Percentiles rank a stretch among this genome's conserved stretches.
These are phyloP conservation scores for Alternaria incomplexa DNA, from an alignment of 2,329 filamentous ascomycete species.

Conservation along the genomic window DNA sequence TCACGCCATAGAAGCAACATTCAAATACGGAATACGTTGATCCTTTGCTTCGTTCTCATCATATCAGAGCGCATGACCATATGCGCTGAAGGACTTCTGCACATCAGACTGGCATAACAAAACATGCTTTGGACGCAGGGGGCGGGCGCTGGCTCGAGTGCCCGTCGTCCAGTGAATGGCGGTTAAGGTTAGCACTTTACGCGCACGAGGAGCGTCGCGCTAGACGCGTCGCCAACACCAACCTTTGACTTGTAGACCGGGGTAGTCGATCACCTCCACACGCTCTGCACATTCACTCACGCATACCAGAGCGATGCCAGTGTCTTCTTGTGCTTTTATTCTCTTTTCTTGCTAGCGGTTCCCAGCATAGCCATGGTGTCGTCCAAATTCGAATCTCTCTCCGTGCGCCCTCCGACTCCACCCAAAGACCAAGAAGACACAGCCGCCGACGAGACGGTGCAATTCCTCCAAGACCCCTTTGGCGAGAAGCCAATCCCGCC, in stretches of 20 bases:
- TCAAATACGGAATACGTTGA: background rate
- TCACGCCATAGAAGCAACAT: background rate
- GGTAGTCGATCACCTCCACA: constrained; percentile 21
- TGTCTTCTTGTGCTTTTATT: constrained; percentile 20
- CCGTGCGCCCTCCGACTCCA: constrained; percentile 62
- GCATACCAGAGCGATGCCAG: constrained; percentile 34
- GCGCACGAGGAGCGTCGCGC: constrained; percentile 15
- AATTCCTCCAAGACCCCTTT: constrained; percentile 53
- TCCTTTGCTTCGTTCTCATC: background rate
- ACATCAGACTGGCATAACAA: background rate
- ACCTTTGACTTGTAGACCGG: constrained; percentile 13
- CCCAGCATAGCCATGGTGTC: constrained; percentile 50
- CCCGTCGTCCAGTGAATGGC: constrained; percentile 14
- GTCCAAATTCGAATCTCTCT: constrained; percentile 54
- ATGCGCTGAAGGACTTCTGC: background rate
- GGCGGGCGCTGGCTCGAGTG: constrained; percentile 4
- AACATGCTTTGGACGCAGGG: background rate
- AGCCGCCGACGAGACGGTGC: constrained; percentile 46
- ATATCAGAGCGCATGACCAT: background rate
- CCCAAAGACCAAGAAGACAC: constrained; percentile 55
- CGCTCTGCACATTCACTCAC: constrained; percentile 13
- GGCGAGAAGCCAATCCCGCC: constrained; percentile 38
- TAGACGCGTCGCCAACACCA: constrained; percentile 25
- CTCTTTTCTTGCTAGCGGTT: constrained; percentile 29
- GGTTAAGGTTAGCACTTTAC: constrained; percentile 19